Evolutionary conservation across 345 rosid genomes (phyloP), one percentile per base, ranked within the genome.

Genomic region (Xanthoceras sorbifolium): DNA sequence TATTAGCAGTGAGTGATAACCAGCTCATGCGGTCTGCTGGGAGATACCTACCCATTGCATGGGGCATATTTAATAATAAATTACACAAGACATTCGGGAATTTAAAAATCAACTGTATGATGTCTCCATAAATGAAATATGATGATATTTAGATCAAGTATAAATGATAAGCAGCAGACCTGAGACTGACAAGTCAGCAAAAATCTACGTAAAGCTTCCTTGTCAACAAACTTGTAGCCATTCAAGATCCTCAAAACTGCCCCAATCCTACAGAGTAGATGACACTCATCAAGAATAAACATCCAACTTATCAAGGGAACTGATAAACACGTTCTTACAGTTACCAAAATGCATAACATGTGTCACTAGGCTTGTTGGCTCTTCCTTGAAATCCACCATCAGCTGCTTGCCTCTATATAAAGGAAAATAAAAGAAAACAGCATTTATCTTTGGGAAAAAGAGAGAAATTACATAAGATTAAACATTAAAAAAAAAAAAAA

Each of bases 311-410:
- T 40, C 1, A 8, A 44, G 40, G 68, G 42, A 74, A 77, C 62
- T n/a, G 67, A 50, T 34, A 31, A 44, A 22, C 42, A 57, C 22
- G 59, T 44, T 34, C 32, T 78, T 75, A 74, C 29, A 67, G 87
- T 79, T 77, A 92, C 99, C 99, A 96, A 85, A 92, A 96, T 62
- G 99, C 98, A 82, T 93, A 96, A 82, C 99, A 96, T 64, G 99
- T 92, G 84, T 93, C 99, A 77, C 97, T 96, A 44, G 83, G 79
- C 79, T 96, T 93, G 85, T 90, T 96, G 61, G 89, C 74, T 88
- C 98, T 88, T 54, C 99, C 99, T 83, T 93, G 97, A 83, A 92
- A 90, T 71, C 99, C 99, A 77, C 97, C 97, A 83, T 92, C 95
- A 80, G 70, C 75, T 34, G 84, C 89, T 82, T 93, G 99, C 86